phyloP scores from a whole-genome alignment of 176 grass and related monocot species.

The Triticum monococcum region DNA sequence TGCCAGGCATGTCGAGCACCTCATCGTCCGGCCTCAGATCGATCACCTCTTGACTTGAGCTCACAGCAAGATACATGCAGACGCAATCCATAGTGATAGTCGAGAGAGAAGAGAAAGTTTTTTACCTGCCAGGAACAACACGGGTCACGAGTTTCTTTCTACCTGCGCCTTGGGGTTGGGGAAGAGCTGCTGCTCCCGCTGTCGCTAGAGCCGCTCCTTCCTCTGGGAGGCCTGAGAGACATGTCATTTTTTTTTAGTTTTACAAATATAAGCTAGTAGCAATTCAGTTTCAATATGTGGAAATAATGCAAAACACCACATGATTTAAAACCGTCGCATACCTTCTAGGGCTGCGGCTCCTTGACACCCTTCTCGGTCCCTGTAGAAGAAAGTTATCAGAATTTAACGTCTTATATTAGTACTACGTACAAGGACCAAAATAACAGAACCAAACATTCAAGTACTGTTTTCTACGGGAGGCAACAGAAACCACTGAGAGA shows the following conservation, averaged over 20 bases:
- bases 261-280: neutral
- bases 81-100: conserved; percentile 44
- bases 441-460: neutral
- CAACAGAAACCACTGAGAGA: neutral
- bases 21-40: neutral
- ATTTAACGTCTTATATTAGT: neutral
- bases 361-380: conserved; percentile 83
- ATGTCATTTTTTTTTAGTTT: neutral
- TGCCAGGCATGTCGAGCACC: conserved; percentile 7
- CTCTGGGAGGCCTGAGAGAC: conserved; percentile 66
- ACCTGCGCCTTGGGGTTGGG: conserved; percentile 51
- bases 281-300: neutral
- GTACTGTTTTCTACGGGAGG: neutral
- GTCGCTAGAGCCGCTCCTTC: conserved; percentile 79
- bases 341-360: conserved; percentile 95
- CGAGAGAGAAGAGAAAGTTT: conserved; percentile 37
- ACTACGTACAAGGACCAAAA: neutral
- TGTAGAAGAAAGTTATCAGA: conserved; percentile 1
- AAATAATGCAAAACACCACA: neutral
- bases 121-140: conserved; percentile 58
- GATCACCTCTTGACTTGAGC: conserved; percentile 33
- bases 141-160: conserved; percentile 12
- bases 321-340: conserved; percentile 10
- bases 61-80: conserved; percentile 56
- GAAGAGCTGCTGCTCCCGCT: conserved; percentile 80